Conservation (phyloP, 108 stramenopile species). For the Schizochytrium sp. region DNA sequence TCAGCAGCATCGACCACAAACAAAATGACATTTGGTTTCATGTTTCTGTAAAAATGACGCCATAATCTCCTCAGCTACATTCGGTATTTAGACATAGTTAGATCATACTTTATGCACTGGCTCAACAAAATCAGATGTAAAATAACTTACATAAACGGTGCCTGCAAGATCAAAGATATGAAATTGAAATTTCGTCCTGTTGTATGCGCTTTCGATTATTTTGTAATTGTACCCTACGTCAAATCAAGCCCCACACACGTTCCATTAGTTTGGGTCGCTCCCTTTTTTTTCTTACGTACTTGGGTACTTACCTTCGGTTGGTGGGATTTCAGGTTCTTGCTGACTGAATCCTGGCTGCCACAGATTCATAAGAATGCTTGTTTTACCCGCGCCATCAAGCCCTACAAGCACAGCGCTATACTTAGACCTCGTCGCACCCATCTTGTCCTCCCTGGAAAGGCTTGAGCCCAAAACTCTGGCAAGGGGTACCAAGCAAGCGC, state of each 20-base stretch:
- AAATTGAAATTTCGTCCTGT: constrained; percentile 24
- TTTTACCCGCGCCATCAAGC: constrained; percentile 45
- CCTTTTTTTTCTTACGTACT: background rate
- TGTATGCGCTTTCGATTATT: constrained; percentile 1
- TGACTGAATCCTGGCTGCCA: no score
- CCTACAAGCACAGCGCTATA: constrained; percentile 54
- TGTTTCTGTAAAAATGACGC: constrained; percentile 44
- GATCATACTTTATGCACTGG: background rate
- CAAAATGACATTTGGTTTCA: constrained; percentile 1
- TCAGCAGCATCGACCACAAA: constrained; percentile 46
- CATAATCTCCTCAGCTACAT: background rate
- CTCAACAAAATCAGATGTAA: background rate
- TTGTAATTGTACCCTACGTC: constrained; percentile 34
- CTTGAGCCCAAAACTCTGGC: background rate
- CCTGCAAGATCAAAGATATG: constrained; percentile 48
- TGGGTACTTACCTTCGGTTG: constrained; percentile 16
- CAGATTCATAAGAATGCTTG: constrained; percentile 1
- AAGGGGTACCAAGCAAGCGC: background rate
- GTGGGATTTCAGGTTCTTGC: background rate
- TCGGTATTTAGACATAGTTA: background rate
- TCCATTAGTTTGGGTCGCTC: background rate
- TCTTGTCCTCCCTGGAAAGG: background rate
- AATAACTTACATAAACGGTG: background rate
- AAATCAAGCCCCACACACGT: background rate
- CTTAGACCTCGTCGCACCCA: constrained; percentile 56